Evolutionary conservation across 1,284 basidiomycete genomes (phyloP).

Genomic region (Ganoderma multipileum): DNA sequence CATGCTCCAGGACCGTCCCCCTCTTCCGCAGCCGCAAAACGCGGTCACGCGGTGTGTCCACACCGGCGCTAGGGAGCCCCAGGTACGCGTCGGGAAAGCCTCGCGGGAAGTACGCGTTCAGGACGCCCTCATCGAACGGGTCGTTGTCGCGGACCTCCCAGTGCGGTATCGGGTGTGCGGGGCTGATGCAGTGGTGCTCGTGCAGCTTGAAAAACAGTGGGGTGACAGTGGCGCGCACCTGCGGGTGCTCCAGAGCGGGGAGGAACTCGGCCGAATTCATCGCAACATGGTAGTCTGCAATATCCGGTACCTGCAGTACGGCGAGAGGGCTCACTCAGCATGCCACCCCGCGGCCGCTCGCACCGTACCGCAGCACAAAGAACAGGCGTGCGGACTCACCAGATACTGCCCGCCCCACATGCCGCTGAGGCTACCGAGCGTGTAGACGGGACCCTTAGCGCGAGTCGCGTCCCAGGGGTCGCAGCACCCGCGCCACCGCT

Average conservation of each 20-base stretch:
- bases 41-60: not conserved
- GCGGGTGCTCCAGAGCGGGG: conserved; percentile 31
- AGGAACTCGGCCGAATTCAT: conserved; percentile 44
- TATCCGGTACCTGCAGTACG: conserved; percentile 41
- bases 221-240: conserved; percentile 42
- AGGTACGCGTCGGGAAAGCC: conserved; percentile 22
- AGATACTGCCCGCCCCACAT: conserved; percentile 67
- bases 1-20: conserved; percentile 15
- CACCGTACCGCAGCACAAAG: not conserved
- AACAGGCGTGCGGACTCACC: conserved; percentile 44
- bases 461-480: conserved; percentile 46
- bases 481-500: conserved; percentile 56
- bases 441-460: conserved; percentile 43
- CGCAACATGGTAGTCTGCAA: conserved; percentile 41
- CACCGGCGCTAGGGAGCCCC: conserved; percentile 5
- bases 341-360: not conserved
- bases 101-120: conserved; percentile 61
- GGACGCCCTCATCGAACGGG: conserved; percentile 52
- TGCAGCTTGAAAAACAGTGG: conserved; percentile 61
- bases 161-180: conserved; percentile 40
- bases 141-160: conserved; percentile 36
- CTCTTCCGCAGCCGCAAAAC: conserved; percentile 15
- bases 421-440: conserved; percentile 57
- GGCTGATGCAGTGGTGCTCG: conserved; percentile 60
- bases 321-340: not conserved